Evolutionary conservation across 1,284 basidiomycete species (phyloP).

Genomic region (Leccinum pachyderme): DNA sequence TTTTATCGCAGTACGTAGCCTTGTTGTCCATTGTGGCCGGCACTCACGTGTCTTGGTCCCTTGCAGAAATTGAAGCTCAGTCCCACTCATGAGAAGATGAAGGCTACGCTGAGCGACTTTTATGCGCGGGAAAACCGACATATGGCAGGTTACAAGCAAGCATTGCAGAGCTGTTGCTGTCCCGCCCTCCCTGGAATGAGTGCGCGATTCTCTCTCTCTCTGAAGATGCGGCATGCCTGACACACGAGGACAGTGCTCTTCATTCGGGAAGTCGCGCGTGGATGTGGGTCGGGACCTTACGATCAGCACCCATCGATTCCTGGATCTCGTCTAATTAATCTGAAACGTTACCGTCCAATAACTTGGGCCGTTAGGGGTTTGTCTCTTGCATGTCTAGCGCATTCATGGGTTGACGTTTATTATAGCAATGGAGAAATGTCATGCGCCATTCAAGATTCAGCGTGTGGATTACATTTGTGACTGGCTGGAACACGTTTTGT

Average conservation of each 20-base stretch:
- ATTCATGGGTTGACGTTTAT: constrained; percentile 1
- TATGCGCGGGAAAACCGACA: constrained; percentile 35
- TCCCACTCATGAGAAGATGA: constrained; percentile 25
- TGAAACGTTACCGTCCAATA: constrained; percentile 36
- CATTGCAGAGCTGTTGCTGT: constrained; percentile 31
- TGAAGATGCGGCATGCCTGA: constrained; percentile 4
- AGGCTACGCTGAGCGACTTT: constrained; percentile 21
- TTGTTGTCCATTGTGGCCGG: not conserved
- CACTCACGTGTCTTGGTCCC: not conserved
- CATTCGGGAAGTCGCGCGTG: constrained; percentile 33
- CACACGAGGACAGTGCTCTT: constrained; percentile 27
- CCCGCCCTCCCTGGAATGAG: constrained; percentile 38
- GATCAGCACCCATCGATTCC: constrained; percentile 28
- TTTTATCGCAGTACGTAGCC: constrained; percentile 24
- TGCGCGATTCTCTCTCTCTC: not conserved
- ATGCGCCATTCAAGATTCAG: constrained; percentile 32
- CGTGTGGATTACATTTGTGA: constrained; percentile 33
- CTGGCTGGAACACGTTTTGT: constrained; percentile 33
- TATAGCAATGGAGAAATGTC: constrained; percentile 35
- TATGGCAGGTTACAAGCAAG: constrained; percentile 37
- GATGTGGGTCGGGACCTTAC: constrained; percentile 31
- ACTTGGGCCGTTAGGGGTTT: constrained; percentile 36
- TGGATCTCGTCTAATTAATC: constrained; percentile 30
- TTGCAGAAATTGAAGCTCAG: constrained; percentile 27
- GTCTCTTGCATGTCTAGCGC: constrained; percentile 4